Conservation (phyloP, 2,329 filamentous ascomycete species). For the Pseudogymnoascus sp. region DNA sequence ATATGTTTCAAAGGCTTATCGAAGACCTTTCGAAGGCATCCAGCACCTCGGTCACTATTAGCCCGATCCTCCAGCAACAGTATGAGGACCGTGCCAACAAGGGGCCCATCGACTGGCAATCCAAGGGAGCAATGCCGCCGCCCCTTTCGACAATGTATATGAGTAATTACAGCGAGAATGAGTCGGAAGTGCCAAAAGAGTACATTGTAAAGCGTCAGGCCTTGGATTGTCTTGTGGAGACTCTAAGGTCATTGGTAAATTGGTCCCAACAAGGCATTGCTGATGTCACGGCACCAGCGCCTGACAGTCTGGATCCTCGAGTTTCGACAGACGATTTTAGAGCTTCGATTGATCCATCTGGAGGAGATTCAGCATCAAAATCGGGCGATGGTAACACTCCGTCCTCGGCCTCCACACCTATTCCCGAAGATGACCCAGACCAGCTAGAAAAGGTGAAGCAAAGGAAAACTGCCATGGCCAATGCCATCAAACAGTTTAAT, state of each 20-base stretch:
- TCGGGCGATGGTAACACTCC: slow-evolving; percentile 49
- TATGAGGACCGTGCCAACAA: slow-evolving; percentile 70
- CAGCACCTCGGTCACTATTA: slow-evolving; percentile 70
- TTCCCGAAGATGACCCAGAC: slow-evolving; percentile 81
- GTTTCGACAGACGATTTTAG: slow-evolving; percentile 51
- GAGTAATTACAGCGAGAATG: slow-evolving; percentile 47
- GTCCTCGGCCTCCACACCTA: slow-evolving; percentile 57
- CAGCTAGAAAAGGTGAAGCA: slow-evolving; percentile 94
- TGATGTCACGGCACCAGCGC: slow-evolving; percentile 50
- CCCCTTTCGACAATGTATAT: slow-evolving; percentile 57
- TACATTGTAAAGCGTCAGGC: slow-evolving; percentile 88
- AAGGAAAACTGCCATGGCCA: slow-evolving; percentile 83
- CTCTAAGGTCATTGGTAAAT: slow-evolving; percentile 80
- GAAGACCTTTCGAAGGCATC: slow-evolving; percentile 89
- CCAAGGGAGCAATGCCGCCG: slow-evolving; percentile 77
- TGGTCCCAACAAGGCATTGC: slow-evolving; percentile 69
- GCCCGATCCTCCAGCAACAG: slow-evolving; percentile 70
- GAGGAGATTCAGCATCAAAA: slow-evolving; percentile 55
- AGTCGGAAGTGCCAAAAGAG: slow-evolving; percentile 74
- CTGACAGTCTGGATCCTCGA: slow-evolving; percentile 44
- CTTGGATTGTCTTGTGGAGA: slow-evolving; percentile 81
- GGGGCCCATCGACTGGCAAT: slow-evolving; percentile 71
- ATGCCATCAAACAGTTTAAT: slow-evolving; percentile 88
- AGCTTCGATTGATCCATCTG: slow-evolving; percentile 71
- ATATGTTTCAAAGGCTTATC: slow-evolving; percentile 92